Percentiles rank a stretch among this genome's conserved stretches.
phyloP scores from a whole-genome alignment of 2,329 filamentous ascomycete species.

The Neopestalotiopsis rosae region DNA sequence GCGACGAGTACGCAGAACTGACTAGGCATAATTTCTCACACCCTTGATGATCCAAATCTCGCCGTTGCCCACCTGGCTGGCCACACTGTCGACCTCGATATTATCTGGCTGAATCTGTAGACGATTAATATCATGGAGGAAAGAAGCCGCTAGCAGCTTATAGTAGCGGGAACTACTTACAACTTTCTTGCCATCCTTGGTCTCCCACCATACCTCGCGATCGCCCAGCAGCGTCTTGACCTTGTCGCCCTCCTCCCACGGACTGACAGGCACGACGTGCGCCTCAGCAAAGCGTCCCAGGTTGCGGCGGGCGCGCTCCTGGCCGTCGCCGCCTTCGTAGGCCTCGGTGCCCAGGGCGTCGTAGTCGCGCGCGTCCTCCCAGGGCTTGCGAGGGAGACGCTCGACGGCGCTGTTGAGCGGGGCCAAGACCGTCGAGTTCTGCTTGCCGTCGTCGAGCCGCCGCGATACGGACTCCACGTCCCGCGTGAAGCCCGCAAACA shows the following conservation, averaged over 20 bases:
- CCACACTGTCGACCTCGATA: constrained; percentile 77
- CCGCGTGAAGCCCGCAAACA: constrained; percentile 82
- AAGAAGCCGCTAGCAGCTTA: background rate
- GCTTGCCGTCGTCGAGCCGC: constrained; percentile 68
- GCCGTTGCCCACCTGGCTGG: constrained; percentile 81
- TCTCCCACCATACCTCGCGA: constrained; percentile 83
- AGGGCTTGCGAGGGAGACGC: constrained; percentile 81
- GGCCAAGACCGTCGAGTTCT: constrained; percentile 85
- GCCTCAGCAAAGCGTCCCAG: constrained; percentile 82
- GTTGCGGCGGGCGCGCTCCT: constrained; percentile 78
- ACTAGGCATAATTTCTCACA: constrained; percentile 51
- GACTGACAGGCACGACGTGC: constrained; percentile 77
- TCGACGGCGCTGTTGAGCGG: constrained; percentile 85
- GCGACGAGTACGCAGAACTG: background rate
- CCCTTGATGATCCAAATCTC: constrained; percentile 80
- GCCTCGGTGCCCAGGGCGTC: constrained; percentile 67
- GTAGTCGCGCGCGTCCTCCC: constrained; percentile 81
- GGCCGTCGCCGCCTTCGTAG: constrained; percentile 77
- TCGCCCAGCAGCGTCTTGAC: constrained; percentile 67
- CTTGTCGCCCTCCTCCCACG: constrained; percentile 74
- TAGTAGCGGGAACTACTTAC: constrained; percentile 50
- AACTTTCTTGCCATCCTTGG: constrained; percentile 67
- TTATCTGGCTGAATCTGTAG: constrained; percentile 76
- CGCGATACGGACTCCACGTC: constrained; percentile 72
- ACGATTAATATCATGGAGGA: constrained; percentile 29